These are phyloP conservation scores for Yamadazyma kanchanaburiensis DNA, from an alignment of 1,139 yeast species.

Conservation along the genomic window DNA sequence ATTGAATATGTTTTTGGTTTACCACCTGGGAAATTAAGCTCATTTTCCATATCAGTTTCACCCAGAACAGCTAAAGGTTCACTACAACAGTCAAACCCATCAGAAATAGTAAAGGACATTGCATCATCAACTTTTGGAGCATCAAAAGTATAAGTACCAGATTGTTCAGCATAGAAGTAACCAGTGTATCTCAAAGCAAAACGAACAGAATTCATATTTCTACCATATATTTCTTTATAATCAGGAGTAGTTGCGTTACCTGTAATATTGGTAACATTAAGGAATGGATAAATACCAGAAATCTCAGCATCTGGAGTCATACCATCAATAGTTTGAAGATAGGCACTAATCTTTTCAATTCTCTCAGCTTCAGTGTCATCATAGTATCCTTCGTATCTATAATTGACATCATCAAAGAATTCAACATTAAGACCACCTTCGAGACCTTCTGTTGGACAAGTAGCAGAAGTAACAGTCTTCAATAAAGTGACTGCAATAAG, in stretches of 20 bases:
- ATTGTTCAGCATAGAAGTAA: slow-evolving; percentile 16
- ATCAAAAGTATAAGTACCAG: slow-evolving; percentile 19
- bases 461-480: no score
- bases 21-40: no score
- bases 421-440: not conserved
- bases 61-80: no score
- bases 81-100: slow-evolving; percentile 20
- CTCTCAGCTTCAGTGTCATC: not conserved
- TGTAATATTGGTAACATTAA: not conserved
- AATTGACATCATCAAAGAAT: not conserved
- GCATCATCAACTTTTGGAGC: slow-evolving; percentile 17
- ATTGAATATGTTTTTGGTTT: no score
- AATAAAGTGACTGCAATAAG: no score
- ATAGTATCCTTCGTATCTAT: not conserved
- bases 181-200: slow-evolving; percentile 19
- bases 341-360: not conserved
- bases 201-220: not conserved
- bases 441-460: not conserved
- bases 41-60: no score
- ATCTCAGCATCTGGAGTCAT: no score
- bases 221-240: not conserved
- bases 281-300: not conserved
- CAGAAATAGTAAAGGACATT: slow-evolving; percentile 18
- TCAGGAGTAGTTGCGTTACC: not conserved
- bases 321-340: not conserved